phyloP scores from a whole-genome alignment of 352 stramenopile genomes.

The Globisporangium cylindrosporum region DNA sequence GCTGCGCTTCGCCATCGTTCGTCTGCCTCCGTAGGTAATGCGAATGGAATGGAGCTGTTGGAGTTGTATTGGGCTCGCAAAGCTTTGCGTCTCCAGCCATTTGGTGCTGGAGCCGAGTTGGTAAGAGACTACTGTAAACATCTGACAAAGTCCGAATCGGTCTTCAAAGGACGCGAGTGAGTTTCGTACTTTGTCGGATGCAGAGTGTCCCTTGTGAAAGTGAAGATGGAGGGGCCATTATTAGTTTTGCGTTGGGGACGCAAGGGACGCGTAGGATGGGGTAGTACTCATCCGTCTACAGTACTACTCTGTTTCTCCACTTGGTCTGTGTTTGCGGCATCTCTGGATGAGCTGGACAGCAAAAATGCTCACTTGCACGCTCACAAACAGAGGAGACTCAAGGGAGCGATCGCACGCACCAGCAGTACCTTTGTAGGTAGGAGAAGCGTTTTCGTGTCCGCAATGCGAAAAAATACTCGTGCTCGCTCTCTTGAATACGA shows the following conservation, averaged over 20 bases:
- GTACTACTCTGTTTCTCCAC: background rate
- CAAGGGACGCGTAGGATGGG: background rate
- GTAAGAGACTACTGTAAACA: background rate
- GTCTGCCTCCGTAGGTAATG: background rate
- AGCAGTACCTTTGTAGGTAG: background rate
- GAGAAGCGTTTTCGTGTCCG: background rate
- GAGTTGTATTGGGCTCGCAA: background rate
- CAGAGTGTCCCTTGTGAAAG: background rate
- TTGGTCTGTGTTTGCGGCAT: background rate
- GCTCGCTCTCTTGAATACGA: background rate
- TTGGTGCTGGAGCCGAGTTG: background rate
- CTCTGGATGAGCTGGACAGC: background rate
- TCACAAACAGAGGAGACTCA: background rate
- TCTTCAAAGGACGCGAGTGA: background rate
- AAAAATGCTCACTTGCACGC: background rate
- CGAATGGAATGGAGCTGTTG: conserved; percentile 4
- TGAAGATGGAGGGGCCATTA: background rate
- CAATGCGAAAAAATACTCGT: background rate
- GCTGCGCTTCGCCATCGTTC: conserved; percentile 15
- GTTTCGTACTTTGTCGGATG: conserved; percentile 3
- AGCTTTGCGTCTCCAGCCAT: conserved; percentile 14
- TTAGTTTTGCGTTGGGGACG: background rate
- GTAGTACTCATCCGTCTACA: background rate
- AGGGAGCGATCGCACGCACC: background rate
- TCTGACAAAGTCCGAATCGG: background rate